phyloP scores from a whole-genome alignment of 495 filamentous ascomycete species.

The Hypoxylon lenormandii region DNA sequence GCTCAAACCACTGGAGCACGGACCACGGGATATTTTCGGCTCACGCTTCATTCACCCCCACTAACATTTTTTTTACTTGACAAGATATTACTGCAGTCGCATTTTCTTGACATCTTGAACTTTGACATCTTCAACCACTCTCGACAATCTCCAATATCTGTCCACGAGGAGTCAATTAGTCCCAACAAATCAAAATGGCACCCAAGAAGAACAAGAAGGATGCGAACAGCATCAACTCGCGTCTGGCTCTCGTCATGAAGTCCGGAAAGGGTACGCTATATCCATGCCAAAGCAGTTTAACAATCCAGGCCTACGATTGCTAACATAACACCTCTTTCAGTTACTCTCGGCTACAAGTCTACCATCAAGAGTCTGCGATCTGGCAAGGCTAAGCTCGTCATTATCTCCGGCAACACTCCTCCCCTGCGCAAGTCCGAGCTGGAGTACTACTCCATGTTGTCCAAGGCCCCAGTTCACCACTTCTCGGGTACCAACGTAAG shows the following conservation, averaged over 20 bases:
- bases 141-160: conserved; percentile 41
- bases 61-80: conserved; percentile 21
- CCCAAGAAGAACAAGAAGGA: conserved; percentile 95
- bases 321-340: conserved; percentile 51
- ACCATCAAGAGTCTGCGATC: conserved; percentile 94
- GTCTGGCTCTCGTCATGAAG: conserved; percentile 93
- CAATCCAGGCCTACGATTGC: conserved; percentile 14
- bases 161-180: conserved; percentile 41
- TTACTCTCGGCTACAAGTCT: conserved; percentile 92
- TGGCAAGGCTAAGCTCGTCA: conserved; percentile 81
- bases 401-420: conserved; percentile 92
- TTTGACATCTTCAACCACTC: conserved; percentile 33
- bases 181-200: conserved; percentile 71
- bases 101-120: conserved; percentile 32
- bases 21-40: conserved; percentile 36
- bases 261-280: conserved; percentile 77
- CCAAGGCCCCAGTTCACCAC: conserved; percentile 93
- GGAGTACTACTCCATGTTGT: conserved; percentile 89
- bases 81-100: conserved; percentile 9
- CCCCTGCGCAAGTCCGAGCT: conserved; percentile 95
- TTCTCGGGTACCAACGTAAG: conserved; percentile 98
- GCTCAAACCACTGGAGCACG: conserved; percentile 46
- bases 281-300: conserved; percentile 39
- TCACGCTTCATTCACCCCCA: conserved; percentile 19
- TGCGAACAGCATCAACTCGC: conserved; percentile 74